phyloP scores from a whole-genome alignment of 2,329 filamentous ascomycete genomes.

The Pestalotiopsis sp. region DNA sequence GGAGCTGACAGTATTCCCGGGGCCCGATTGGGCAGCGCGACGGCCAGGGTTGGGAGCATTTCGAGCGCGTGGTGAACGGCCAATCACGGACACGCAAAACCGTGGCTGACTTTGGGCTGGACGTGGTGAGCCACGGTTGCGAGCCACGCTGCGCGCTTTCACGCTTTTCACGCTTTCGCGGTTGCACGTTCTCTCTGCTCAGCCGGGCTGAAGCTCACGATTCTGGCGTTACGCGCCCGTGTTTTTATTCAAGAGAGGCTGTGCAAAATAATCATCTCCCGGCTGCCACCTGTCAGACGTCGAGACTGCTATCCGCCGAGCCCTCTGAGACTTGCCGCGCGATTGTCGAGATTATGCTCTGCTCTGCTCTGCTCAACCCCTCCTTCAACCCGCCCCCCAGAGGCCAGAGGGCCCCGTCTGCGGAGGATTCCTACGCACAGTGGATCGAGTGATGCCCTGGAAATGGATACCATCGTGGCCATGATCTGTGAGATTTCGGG shows the following conservation, averaged over 20 bases:
- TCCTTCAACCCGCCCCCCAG: neutral
- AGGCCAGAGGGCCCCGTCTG: neutral
- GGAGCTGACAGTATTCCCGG: neutral
- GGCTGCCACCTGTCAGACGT: constrained; percentile 4
- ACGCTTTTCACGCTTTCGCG: constrained; percentile 1
- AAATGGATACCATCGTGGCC: neutral
- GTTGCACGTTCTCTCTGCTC: neutral
- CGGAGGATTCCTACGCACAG: no score
- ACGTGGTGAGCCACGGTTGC: neutral
- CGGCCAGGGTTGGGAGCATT: neutral
- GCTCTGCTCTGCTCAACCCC: neutral
- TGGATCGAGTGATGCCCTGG: no score
- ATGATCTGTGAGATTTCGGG: neutral
- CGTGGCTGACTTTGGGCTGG: neutral
- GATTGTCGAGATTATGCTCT: neutral
- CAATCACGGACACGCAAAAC: constrained; percentile 9
- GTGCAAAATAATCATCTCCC: neutral
- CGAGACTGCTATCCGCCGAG: constrained; percentile 10
- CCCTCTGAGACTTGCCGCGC: constrained; percentile 2
- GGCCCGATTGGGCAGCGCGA: constrained; percentile 19
- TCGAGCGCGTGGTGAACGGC: constrained; percentile 13
- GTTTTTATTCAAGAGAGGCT: neutral
- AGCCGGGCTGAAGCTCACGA: neutral
- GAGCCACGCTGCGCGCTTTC: neutral
- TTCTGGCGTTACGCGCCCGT: neutral